These are phyloP conservation scores for Sungouiozyma intestinalis DNA, from an alignment of 805 yeast species.

Conservation along the genomic window DNA sequence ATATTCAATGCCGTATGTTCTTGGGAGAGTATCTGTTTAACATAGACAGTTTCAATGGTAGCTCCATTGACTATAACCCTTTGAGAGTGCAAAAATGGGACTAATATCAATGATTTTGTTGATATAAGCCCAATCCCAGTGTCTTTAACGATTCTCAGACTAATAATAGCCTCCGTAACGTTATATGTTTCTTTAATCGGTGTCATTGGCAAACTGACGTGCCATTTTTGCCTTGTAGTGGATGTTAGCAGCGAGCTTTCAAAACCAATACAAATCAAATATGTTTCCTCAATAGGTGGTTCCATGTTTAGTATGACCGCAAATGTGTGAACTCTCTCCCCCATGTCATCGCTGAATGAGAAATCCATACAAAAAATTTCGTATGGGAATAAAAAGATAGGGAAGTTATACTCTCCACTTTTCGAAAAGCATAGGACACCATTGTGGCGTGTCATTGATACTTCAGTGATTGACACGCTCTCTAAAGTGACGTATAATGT, in stretches of 20 bases:
- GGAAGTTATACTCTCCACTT: neutral
- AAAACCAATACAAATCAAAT: slow-evolving; percentile 8
- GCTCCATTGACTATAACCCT: neutral
- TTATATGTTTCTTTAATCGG: neutral
- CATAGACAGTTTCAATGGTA: neutral
- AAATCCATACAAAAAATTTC: slow-evolving; percentile 8
- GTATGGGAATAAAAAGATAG: slow-evolving; percentile 6
- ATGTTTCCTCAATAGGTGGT: neutral
- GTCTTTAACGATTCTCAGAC: neutral
- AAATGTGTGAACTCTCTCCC: slow-evolving; percentile 10
- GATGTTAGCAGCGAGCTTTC: neutral
- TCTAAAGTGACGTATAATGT: slow-evolving; percentile 10
- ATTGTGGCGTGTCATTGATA: slow-evolving; percentile 2
- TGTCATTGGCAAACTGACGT: neutral
- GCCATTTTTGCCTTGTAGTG: slow-evolving; percentile 2
- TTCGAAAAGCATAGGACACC: slow-evolving; percentile 6
- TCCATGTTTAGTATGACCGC: slow-evolving; percentile 6
- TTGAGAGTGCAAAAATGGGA: neutral
- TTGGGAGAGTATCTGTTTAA: too few species aligned
- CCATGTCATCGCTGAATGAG: slow-evolving; percentile 7
- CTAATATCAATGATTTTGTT: neutral
- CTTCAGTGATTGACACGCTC: slow-evolving; percentile 7
- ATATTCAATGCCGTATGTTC: too few species aligned
- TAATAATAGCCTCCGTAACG: neutral
- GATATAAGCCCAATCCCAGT: neutral